Conservation (phyloP, 345 rosid genomes). For the Brassica incana region DNA sequence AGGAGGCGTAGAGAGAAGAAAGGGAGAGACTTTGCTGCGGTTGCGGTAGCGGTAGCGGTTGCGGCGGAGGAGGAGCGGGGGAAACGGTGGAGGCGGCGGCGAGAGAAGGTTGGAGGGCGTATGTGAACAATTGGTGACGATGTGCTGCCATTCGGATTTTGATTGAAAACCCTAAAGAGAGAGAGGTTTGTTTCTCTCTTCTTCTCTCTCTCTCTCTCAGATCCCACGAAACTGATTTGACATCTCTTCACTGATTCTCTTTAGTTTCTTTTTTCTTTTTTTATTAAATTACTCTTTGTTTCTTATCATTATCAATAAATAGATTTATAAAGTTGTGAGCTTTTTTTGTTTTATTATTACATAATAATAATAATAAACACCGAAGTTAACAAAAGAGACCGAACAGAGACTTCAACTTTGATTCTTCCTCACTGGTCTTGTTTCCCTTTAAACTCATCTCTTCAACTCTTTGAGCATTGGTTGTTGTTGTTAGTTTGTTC, state of each 20-base stretch:
- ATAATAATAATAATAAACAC: too few species aligned
- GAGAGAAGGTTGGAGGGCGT: conserved; percentile 35
- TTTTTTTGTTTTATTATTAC: conserved; percentile 31
- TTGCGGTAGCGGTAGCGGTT: background rate
- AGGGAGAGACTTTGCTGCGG: background rate
- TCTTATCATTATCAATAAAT: background rate
- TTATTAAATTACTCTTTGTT: background rate
- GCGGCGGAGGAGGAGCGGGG: conserved; percentile 29
- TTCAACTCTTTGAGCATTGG: too few species aligned
- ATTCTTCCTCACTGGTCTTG: too few species aligned
- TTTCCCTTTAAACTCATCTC: too few species aligned
- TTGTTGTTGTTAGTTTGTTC: too few species aligned
- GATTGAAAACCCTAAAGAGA: conserved; percentile 38
- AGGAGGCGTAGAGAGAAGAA: conserved; percentile 37
- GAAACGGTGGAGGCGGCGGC: conserved; percentile 36
- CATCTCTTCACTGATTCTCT: background rate
- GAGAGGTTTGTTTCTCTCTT: conserved; percentile 10
- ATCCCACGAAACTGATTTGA: background rate
- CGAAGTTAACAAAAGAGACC: too few species aligned
- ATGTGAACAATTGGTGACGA: conserved; percentile 46
- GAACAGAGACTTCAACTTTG: too few species aligned
- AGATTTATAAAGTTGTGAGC: background rate
- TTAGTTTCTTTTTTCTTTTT: background rate
- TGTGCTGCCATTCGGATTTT: conserved; percentile 48
- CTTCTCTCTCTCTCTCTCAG: conserved; percentile 4